Evolutionary conservation across 805 yeast species (phyloP), one percentile per base, ranked within the genome.

Genomic region (Pichia sporocuriosa): DNA sequence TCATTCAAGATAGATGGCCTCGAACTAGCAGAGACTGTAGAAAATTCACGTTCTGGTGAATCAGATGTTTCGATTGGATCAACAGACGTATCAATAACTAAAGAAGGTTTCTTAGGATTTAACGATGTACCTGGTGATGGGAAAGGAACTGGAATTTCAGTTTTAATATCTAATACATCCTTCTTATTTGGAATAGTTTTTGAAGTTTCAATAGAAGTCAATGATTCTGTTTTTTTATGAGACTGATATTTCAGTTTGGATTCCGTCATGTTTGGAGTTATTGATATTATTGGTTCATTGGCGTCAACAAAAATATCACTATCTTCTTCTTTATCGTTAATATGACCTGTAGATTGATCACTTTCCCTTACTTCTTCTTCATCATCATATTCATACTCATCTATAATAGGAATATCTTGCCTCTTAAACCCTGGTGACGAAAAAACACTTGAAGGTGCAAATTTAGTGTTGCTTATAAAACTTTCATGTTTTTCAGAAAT

Each of bases 301-400:
- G 61, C 62, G 44, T 57, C 62, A 24, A 57, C 61, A 46, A 47
- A 57, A 13, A 53, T 48, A 17, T 35, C 44, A 21, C 42, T 48
- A 5, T 39, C 49, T 6, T 47, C 45, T 7, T 37, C 35, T 5
- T 44, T 44, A 35, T 46, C 43, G 25, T 35, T 26, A 26, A 13
- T 1, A 16, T 4, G 2, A 13, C 10, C 19, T 2, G 12, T 22
- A 13, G 10, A n/a, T 15, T 7, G n/a, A 32, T 22, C n/a, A 19
- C 21, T 23, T 33, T 33, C 36, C 3, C 16, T 42, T 26, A 43
- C 48, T 34, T 52, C 26, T 3, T 36, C 31, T 12, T 34, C 44
- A 13, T 29, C 31, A 12, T 35, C 40, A 13, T 19, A 19, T 17
- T 29, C 42, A 31, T 32, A 43, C 13, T 42, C 45, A 16, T 45